Conservation (phyloP, 345 rosid species). For the Orychophragmus violaceus region DNA sequence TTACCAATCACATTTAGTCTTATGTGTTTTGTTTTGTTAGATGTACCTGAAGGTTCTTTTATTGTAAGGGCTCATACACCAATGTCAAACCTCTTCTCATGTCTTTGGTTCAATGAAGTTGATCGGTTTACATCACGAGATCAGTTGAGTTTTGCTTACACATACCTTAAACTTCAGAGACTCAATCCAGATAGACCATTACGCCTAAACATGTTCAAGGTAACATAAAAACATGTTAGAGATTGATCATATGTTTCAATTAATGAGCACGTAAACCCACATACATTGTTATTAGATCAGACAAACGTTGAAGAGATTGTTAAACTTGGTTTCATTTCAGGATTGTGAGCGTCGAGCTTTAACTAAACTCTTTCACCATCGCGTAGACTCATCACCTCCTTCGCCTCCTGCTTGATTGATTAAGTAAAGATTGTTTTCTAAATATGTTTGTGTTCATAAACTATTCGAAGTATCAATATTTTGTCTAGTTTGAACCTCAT, state of each 20-base stretch:
- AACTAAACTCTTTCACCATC: conserved; percentile 61
- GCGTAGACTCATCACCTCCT: conserved; percentile 32
- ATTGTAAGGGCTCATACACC: conserved; percentile 85
- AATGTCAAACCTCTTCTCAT: conserved; percentile 90
- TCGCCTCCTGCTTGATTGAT: conserved; percentile 34
- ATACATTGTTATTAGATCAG: not conserved
- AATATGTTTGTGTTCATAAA: not conserved
- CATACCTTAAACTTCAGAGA: conserved; percentile 77
- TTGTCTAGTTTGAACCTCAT: not conserved
- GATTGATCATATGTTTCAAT: not conserved
- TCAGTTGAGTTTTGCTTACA: conserved; percentile 92
- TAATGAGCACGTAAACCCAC: not conserved
- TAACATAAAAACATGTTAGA: conserved; percentile 18
- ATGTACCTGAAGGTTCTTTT: conserved; percentile 97
- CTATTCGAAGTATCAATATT: not conserved
- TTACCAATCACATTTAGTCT: not conserved
- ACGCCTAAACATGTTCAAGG: conserved; percentile 84
- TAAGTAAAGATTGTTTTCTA: conserved; percentile 27
- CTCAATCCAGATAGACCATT: conserved; percentile 64
- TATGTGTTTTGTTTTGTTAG: conserved; percentile 35
- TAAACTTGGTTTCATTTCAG: conserved; percentile 35
- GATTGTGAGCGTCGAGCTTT: conserved; percentile 82
- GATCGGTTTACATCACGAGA: conserved; percentile 87
- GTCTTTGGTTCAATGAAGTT: conserved; percentile 95
- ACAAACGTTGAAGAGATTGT: not conserved